Evolutionary conservation across 306 rosid species (phyloP).

Genomic region (Calophaca sinica): DNA sequence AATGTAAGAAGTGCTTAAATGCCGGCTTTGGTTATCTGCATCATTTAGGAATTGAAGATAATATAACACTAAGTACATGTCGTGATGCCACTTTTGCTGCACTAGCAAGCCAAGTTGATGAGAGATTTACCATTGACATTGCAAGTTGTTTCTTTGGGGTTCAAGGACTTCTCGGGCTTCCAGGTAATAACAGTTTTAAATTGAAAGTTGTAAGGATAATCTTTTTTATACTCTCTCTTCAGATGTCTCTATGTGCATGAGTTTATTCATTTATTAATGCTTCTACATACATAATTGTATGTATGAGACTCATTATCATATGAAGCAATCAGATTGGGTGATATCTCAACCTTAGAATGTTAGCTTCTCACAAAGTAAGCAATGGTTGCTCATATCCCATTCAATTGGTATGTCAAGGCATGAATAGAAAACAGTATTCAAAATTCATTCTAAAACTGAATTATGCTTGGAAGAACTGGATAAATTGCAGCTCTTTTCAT

Average conservation of each 20-base stretch:
- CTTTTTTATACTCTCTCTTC: constrained; percentile 1
- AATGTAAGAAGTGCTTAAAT: constrained; percentile 84
- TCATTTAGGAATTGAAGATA: constrained; percentile 71
- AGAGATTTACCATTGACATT: constrained; percentile 64
- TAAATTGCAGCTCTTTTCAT: constrained; percentile 13
- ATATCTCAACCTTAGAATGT: constrained; percentile 34
- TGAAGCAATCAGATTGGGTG: constrained; percentile 15
- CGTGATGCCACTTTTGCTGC: constrained; percentile 92
- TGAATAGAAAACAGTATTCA: constrained; percentile 10
- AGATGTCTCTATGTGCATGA: constrained; percentile 9
- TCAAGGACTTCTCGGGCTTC: constrained; percentile 68
- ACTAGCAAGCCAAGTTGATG: constrained; percentile 83
- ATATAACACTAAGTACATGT: constrained; percentile 82
- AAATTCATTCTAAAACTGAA: constrained; percentile 16
- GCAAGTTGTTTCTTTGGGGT: constrained; percentile 95
- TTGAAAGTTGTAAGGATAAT: neutral
- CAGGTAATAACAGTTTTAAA: constrained; percentile 57
- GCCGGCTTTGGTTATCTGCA: constrained; percentile 79
- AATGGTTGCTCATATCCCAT: constrained; percentile 24
- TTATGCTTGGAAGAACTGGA: constrained; percentile 24
- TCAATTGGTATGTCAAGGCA: neutral
- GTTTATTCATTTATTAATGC: constrained; percentile 34
- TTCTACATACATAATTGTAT: constrained; percentile 5
- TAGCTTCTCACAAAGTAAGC: constrained; percentile 16
- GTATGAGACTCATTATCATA: constrained; percentile 36